Evolutionary conservation across 805 yeast species (phyloP), one percentile per base, ranked within the genome.

Genomic region (Isabelozyma gotoi): DNA sequence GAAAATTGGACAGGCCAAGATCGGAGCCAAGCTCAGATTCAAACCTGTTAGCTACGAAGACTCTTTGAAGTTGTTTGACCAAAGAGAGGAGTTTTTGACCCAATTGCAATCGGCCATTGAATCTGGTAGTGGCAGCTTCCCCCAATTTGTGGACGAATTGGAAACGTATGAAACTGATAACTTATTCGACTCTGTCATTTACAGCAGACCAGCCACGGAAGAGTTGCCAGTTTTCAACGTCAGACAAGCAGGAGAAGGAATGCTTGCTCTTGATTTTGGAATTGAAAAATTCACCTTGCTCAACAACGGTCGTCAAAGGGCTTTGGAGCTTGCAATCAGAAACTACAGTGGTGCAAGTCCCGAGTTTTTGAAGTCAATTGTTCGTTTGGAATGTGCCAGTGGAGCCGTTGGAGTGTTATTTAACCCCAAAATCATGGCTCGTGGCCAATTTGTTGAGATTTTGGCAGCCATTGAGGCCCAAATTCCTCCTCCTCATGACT

Each of bases 1-100:
- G 66, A 48, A 65, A 56, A 52, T 63, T 62, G 63, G 72, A 50
- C 52, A 56, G 47, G 50, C 56, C 51, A 56, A 59, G 47, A 47
- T 63, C 53, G 53, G 57, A 40, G 38, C 64, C 47, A 36, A 41
- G 11, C 41, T 60, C 12, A 37, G 36, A 11, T 60, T 60, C 19
- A 40, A 54, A 32, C 40, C 47, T 4, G 44, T 60, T 8, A 46
- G 52, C 21, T 57, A 50, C 33, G 21, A 45, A 18, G 65, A 58
- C 45, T 50, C 65, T 3, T 6, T 60, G 8, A 45, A 49, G 39
- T 35, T 60, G 24, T 12, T 19, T 33, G 18, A 50, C 32, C 39
- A 47, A 42, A 47, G 64, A 41, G 29, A 36, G 14, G 44, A 47
- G 3, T 60, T 41, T 42, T 24, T 59, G 5, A 33, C 45, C 12